Base-by-base conservation (phyloP, 306 rosid species). In the Citrullus colocynthis region DNA sequence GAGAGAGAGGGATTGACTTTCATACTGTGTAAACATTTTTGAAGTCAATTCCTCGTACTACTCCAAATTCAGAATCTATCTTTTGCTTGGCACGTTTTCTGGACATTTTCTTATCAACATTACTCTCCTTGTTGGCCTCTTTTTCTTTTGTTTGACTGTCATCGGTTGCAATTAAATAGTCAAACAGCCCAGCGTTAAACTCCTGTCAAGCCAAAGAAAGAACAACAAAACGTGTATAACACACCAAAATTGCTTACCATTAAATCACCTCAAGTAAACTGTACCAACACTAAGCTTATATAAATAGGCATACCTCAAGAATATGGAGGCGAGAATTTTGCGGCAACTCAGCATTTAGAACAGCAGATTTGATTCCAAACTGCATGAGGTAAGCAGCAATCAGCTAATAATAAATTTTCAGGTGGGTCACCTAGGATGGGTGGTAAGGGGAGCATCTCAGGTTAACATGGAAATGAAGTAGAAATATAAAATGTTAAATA, bases 311-410 rank as follows among this genome's bases (percentile, higher is more conserved):
- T 80, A 92, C 97, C 97, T 95, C 99, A 42, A 95, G 95, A 84
- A 95, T 95, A 83, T 95, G 99, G 79, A 89, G 92, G 76, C 99
- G 97, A 30, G 99, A 95, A 88, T 95, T 92, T 83, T 92, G 99
- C 9, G 99, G 99, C 88, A 95, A 84, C 88, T 92, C 97, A 7
- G 97, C 93, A 88, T 95, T 95, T 73, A 95, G 85, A 82, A 95
- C 91, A 85, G 99, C 97, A 82, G 97, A 89, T 84, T 85, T 92
- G 34, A 95, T 89, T 74, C 99, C 97, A 87, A 95, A 95, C 97
- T 92, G 85, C 79, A 87, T 28, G 57, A 78, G 67, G 30, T 62
- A 74, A 78, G 42, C 14, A 78, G 55, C 51, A 52, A 65, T 52
- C 66, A 61, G 39, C 28, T 16, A 80, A 55, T 9, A 41, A 52